Conservation (phyloP, 176 grass and related monocot species). For the Secale cereale region DNA sequence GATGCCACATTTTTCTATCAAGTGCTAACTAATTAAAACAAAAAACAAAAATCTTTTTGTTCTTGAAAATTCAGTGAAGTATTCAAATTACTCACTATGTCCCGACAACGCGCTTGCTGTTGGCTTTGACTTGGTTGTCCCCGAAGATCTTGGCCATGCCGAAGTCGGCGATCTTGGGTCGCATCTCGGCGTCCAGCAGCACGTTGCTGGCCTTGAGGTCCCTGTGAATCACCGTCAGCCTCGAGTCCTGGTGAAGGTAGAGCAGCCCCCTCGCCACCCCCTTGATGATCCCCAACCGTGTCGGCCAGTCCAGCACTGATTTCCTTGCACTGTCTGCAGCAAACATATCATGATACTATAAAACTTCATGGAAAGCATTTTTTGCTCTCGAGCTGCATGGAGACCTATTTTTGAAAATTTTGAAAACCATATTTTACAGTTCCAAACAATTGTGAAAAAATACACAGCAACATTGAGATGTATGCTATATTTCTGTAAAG, state of each 20-base stretch:
- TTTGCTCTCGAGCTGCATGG: no score
- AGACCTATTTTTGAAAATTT: no score
- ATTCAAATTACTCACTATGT: conserved; percentile 50
- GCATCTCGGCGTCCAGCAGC: conserved; percentile 48
- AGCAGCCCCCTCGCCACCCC: conserved; percentile 54
- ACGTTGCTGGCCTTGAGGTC: conserved; percentile 66
- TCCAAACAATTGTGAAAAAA: no score
- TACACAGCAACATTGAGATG: no score
- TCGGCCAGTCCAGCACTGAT: conserved; percentile 36
- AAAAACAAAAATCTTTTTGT: no score
- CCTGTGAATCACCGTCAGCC: conserved; percentile 55
- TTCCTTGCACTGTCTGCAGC: conserved; percentile 31
- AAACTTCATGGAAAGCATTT: not conserved
- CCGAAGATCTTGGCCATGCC: conserved; percentile 70
- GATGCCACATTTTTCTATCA: not conserved
- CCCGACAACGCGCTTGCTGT: conserved; percentile 49
- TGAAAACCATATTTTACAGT: no score
- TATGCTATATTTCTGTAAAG: no score
- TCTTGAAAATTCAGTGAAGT: no score
- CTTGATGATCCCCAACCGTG: conserved; percentile 43
- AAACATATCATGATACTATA: no score
- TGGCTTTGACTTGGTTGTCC: conserved; percentile 51
- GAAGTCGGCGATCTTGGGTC: conserved; percentile 61
- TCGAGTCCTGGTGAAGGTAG: conserved; percentile 67
- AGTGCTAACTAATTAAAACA: not conserved